Conservation (phyloP, 2,329 filamentous ascomycete species). For the Colletotrichum sp. region DNA sequence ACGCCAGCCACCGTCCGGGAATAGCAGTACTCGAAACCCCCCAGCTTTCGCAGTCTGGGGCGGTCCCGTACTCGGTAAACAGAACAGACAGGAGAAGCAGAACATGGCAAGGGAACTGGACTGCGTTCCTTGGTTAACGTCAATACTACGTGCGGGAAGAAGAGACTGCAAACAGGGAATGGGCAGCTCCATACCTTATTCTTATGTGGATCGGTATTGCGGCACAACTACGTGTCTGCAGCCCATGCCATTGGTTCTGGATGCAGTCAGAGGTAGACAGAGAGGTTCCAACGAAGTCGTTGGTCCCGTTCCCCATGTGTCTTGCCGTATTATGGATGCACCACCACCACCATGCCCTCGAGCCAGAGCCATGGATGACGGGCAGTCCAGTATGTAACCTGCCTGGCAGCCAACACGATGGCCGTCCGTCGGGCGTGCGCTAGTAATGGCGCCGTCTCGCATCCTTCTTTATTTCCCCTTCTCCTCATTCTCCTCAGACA, state of each 20-base stretch:
- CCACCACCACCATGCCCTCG: background rate
- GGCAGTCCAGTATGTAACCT: background rate
- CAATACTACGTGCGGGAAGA: background rate
- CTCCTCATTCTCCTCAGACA: background rate
- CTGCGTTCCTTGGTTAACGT: background rate
- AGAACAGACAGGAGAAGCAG: background rate
- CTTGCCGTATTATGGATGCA: background rate
- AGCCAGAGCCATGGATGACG: background rate
- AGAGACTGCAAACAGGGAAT: background rate
- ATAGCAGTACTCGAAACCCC: background rate
- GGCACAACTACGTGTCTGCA: background rate
- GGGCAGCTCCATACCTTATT: background rate
- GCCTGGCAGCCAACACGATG: background rate
- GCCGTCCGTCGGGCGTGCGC: background rate
- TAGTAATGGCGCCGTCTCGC: background rate
- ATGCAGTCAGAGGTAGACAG: background rate
- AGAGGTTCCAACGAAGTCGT: background rate
- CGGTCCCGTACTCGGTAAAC: background rate
- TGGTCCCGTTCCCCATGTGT: background rate
- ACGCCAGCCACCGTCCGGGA: background rate
- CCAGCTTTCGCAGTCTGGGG: background rate
- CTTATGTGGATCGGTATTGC: conserved; percentile 7
- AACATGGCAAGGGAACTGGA: background rate
- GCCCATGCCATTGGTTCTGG: background rate
- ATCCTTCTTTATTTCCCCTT: background rate